Base-by-base conservation (phyloP, 1,284 basidiomycete species). In the Microbotryum silenes-acaulis region DNA sequence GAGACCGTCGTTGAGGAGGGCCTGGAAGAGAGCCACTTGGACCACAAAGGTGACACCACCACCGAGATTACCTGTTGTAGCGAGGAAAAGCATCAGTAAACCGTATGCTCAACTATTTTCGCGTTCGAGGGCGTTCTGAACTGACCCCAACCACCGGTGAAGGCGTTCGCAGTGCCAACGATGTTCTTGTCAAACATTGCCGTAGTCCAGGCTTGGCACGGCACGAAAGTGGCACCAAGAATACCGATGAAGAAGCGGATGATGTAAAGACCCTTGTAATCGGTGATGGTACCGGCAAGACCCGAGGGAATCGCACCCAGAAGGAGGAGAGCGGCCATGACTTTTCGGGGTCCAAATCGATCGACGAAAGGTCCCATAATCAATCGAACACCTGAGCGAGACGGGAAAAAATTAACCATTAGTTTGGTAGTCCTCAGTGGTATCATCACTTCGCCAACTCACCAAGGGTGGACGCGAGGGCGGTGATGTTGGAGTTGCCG, bases 301-400 rank as follows among this genome's bases (percentile, higher is more conserved):
- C 81, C 84, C 1, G 82, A 85, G 0, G 84, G 84, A 51, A 86
- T 82, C 1, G 83, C 82, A 8, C 84, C 84, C 0, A 82, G 60
- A 51, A 84, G 68, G 45, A 86, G 79, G 31, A 86, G 72, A 3
- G 67, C 73, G 4, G 82, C 83, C 82, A 86, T 84, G 20, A 83
- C 80, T 61, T 81, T 81, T n/a, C 85, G 60, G 31, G 66, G 45
- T 31, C 60, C 68, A 57, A 61, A 74, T 72, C 80, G 75, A 67
- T 85, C 84, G 44, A 83, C 80, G 0, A 83, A 75, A 0, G 83
- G 82, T 0, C 85, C 85, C 6, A 79, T 76, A 23, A 80, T 48
- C n/a, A 82, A 37, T 14, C 83, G 80, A 21, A 83, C 78, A 33
- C 81, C 59, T 42, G 37, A 42, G 37, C 12, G 37, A 42, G 37